Conservation (phyloP, 225 moss, liverwort and hornwort species). For the Pleurozium schreberi region DNA sequence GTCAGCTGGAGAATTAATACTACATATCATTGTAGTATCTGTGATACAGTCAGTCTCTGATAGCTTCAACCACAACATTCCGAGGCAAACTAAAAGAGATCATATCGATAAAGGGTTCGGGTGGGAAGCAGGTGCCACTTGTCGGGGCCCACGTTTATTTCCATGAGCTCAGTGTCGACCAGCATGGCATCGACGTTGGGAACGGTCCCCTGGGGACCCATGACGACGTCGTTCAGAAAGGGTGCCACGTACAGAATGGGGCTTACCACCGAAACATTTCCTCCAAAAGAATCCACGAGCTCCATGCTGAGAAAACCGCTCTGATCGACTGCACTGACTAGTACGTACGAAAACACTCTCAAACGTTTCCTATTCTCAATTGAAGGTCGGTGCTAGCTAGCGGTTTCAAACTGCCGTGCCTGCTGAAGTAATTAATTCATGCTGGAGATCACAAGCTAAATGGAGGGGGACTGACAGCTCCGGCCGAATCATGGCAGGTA, state of each 20-base stretch:
- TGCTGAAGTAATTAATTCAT: no score
- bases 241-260: background rate
- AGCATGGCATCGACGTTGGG: background rate
- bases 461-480: background rate
- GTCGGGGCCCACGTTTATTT: background rate
- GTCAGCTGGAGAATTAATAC: background rate
- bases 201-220: background rate
- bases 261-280: background rate
- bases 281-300: background rate
- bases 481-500: background rate
- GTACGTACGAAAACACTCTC: background rate
- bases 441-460: background rate
- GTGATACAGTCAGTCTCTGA: background rate
- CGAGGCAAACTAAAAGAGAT: no score
- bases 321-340: background rate
- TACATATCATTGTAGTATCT: background rate
- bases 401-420: no score
- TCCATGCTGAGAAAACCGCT: background rate
- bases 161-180: background rate
- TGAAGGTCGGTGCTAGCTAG: background rate
- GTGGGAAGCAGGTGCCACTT: background rate
- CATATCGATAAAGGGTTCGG: background rate
- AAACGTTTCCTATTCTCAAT: background rate
- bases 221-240: background rate
- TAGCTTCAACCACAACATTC: background rate